A percentile compares a stretch with the other conserved stretches of the same genome.
These are phyloP conservation scores for Megacollybia marginata DNA, from an alignment of 768 basidiomycete genomes.

Conservation along the genomic window DNA sequence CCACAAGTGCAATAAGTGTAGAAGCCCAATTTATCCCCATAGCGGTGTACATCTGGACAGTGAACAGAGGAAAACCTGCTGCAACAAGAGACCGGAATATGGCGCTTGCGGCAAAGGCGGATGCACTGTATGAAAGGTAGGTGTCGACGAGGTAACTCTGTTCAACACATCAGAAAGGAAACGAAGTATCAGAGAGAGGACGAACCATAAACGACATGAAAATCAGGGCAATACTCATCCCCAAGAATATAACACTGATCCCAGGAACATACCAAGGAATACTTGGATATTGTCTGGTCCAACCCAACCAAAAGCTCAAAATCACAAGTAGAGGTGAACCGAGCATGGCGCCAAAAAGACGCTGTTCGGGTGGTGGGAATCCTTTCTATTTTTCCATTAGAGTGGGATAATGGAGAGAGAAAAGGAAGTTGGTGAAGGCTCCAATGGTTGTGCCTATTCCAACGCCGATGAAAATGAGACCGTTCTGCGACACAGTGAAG, in stretches of 20 bases:
- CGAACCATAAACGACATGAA: slow-evolving; percentile 56
- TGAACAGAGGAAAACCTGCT: slow-evolving; percentile 37
- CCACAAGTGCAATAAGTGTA: slow-evolving; percentile 4
- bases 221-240: slow-evolving; percentile 26
- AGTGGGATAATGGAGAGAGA: slow-evolving; percentile 21
- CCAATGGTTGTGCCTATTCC: slow-evolving; percentile 26
- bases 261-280: slow-evolving; percentile 32
- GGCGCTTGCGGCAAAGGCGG: slow-evolving; percentile 45
- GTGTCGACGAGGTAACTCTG: neutral
- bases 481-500: slow-evolving; percentile 26
- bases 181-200: slow-evolving; percentile 6
- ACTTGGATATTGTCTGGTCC: slow-evolving; percentile 24
- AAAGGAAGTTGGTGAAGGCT: slow-evolving; percentile 14
- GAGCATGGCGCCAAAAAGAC: slow-evolving; percentile 30
- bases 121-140: slow-evolving; percentile 43
- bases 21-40: slow-evolving; percentile 14
- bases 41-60: slow-evolving; percentile 34
- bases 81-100: slow-evolving; percentile 27
- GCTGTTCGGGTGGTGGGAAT: slow-evolving; percentile 31
- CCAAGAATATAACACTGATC: slow-evolving; percentile 24
- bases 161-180: neutral
- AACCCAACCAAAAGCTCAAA: slow-evolving; percentile 32
- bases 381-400: slow-evolving; percentile 29
- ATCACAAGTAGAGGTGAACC: slow-evolving; percentile 23
- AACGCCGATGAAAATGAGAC: slow-evolving; percentile 33